A percentile compares a stretch with the other conserved stretches of the same genome.
Evolutionary conservation across 73 alveolate species (phyloP).

Genomic region (Uronychia binucleata): DNA sequence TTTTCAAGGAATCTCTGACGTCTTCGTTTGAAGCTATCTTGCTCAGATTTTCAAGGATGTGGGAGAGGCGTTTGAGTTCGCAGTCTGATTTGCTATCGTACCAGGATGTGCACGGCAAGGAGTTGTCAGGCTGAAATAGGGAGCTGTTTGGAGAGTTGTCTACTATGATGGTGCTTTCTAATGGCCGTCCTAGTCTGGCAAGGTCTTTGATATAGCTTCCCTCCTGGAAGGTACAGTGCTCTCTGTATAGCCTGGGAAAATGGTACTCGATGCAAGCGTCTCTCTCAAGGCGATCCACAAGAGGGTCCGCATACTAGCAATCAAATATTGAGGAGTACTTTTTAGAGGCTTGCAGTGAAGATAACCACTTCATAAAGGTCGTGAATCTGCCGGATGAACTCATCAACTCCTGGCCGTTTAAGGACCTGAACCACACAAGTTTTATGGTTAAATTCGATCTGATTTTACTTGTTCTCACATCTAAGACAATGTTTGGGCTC

Average conservation of each 20-base stretch:
- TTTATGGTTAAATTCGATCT: conserved; percentile 28
- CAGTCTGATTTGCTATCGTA: conserved; percentile 29
- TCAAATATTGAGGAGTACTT: no score
- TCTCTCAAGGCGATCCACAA: conserved; percentile 69
- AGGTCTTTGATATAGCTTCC: conserved; percentile 76
- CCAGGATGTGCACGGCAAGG: conserved; percentile 50
- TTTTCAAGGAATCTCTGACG: not conserved
- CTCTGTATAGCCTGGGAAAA: conserved; percentile 67
- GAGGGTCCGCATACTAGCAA: conserved; percentile 63
- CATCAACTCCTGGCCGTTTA: conserved; percentile 51
- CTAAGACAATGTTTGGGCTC: conserved; percentile 24
- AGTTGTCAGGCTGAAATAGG: conserved; percentile 52
- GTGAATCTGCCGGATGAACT: conserved; percentile 33
- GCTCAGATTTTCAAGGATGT: conserved; percentile 14
- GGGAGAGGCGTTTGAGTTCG: conserved; percentile 23
- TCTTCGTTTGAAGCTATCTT: not conserved
- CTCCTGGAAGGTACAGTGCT: conserved; percentile 63
- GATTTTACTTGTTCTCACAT: no score
- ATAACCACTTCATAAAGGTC: conserved; percentile 49
- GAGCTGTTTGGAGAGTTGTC: conserved; percentile 46
- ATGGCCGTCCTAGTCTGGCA: conserved; percentile 68
- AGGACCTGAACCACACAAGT: conserved; percentile 23
- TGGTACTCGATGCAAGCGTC: conserved; percentile 21
- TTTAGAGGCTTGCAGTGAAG: conserved; percentile 57
- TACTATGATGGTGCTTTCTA: conserved; percentile 60